Evolutionary conservation across 495 filamentous ascomycete species (phyloP).

Genomic region (Lasiosphaeria miniovina): DNA sequence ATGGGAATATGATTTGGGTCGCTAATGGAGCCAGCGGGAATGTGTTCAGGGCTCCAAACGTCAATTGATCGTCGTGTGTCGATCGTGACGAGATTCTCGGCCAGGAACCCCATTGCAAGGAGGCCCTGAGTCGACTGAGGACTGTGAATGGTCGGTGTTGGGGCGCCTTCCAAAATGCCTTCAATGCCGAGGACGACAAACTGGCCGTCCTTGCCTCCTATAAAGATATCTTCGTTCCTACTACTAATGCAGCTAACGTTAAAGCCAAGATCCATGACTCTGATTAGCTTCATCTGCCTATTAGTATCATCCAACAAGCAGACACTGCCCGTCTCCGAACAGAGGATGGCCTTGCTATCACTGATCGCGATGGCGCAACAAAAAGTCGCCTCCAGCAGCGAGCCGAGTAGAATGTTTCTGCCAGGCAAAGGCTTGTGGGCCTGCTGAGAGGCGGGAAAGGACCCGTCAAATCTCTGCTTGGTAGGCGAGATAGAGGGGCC

Average conservation of each 20-base stretch:
- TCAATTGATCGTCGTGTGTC: slow-evolving; percentile 71
- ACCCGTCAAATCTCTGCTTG: slow-evolving; percentile 47
- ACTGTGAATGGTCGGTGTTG: slow-evolving; percentile 26
- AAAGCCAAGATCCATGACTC: slow-evolving; percentile 61
- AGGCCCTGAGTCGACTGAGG: slow-evolving; percentile 33
- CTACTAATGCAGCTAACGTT: slow-evolving; percentile 57
- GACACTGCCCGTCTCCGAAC: slow-evolving; percentile 68
- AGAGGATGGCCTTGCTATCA: slow-evolving; percentile 64
- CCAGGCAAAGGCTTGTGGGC: slow-evolving; percentile 53
- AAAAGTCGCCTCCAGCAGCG: slow-evolving; percentile 78
- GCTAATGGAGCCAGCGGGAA: slow-evolving; percentile 25
- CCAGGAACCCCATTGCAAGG: slow-evolving; percentile 66
- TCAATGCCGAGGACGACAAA: slow-evolving; percentile 38
- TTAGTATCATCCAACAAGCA: slow-evolving; percentile 78
- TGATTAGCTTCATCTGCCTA: slow-evolving; percentile 64
- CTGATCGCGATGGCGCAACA: slow-evolving; percentile 72
- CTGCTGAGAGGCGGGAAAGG: slow-evolving; percentile 30
- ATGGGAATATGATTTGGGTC: slow-evolving; percentile 42
- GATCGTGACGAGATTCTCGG: slow-evolving; percentile 68
- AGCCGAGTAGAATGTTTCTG: slow-evolving; percentile 70
- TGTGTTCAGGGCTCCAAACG: slow-evolving; percentile 50
- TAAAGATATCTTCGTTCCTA: slow-evolving; percentile 36
- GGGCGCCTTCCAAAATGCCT: slow-evolving; percentile 35
- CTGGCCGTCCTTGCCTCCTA: slow-evolving; percentile 47
- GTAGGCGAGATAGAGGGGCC: slow-evolving; percentile 41